These are phyloP conservation scores for Jackrogersella minutella DNA, from an alignment of 495 filamentous ascomycete species.

Conservation along the genomic window DNA sequence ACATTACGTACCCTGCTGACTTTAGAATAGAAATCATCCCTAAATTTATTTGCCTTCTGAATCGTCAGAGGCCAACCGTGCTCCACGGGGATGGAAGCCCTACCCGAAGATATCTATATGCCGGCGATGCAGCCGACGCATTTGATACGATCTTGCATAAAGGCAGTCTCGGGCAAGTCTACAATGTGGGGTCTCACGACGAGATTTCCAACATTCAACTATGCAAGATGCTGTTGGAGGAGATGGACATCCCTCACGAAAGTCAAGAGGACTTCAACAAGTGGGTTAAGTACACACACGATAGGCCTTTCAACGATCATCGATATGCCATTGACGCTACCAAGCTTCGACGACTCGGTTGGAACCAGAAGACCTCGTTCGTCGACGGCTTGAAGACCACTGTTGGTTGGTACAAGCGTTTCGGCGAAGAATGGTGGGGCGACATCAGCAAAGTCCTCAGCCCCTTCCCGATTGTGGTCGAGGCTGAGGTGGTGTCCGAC, in stretches of 20 bases:
- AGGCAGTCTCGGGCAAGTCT: slow-evolving; percentile 70
- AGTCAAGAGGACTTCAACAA: slow-evolving; percentile 54
- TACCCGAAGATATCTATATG: slow-evolving; percentile 73
- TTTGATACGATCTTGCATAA: slow-evolving; percentile 80
- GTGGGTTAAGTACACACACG: slow-evolving; percentile 70
- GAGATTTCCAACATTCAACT: slow-evolving; percentile 71
- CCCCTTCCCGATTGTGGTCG: slow-evolving; percentile 65
- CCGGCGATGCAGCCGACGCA: slow-evolving; percentile 76
- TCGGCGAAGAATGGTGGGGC: slow-evolving; percentile 74
- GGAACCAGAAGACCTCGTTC: slow-evolving; percentile 69
- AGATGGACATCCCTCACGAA: slow-evolving; percentile 56
- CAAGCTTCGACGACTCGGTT: slow-evolving; percentile 71
- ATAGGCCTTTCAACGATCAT: slow-evolving; percentile 78
- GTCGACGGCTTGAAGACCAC: slow-evolving; percentile 68
- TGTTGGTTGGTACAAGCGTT: slow-evolving; percentile 73
- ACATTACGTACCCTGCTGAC: slow-evolving; percentile 3
- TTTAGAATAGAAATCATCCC: slow-evolving; percentile 71
- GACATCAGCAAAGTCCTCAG: slow-evolving; percentile 70
- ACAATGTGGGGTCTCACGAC: slow-evolving; percentile 75
- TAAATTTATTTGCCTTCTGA: slow-evolving; percentile 73
- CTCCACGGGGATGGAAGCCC: slow-evolving; percentile 75
- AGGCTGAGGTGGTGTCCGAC: slow-evolving; percentile 57
- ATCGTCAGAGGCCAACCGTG: slow-evolving; percentile 63
- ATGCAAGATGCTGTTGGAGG: slow-evolving; percentile 63
- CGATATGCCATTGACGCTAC: slow-evolving; percentile 72